Evolutionary conservation across 192 early-diverging fungal species (phyloP), one percentile per base, ranked within the genome.

Genomic region (Coemansia sp.): DNA sequence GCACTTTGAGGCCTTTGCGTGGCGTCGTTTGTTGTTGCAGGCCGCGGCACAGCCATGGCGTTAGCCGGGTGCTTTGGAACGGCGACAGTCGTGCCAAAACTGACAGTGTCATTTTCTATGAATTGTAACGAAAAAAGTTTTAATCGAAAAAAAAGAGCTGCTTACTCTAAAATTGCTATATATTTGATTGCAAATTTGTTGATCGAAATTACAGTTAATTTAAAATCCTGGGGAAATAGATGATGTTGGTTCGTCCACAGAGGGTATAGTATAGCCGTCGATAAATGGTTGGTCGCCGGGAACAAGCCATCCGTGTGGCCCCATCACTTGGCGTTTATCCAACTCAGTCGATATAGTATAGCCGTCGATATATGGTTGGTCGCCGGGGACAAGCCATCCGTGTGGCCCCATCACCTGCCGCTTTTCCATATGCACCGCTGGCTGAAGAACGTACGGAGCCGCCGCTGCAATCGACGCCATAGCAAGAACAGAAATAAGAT

Each of bases 1-100:
- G 68, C 4, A 95, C 69, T 14, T 67, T 70, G 20, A 76, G 68
- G 3, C 63, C 63, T 12, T 20, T 52, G 50, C 11, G 20, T 0
- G 31, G 31, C 8, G 31, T 6, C 2, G 31, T 7, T 34, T 34
- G 31, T 7, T 31, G 31, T 34, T 34, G 6, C 6, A 34, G 6
- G 6, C 31, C 7, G 7, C 31, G 31, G 6, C 31, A 34, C 31
- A 34, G 31, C 31, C 31, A 34, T 8, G 31, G 31, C 0, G 31
- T 34, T 34, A 34, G 31, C 31, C 31, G 31, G 6, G 31, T 34
- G 4, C 31, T 7, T 1, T 34, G 31, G 8, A 34, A 8, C 31
- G 31, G 31, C 31, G 31, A 34, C 8, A 34, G 31, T 8, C 31
- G 31, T 8, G 31, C 31, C 31, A 34, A 34, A 7, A 34, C 31